phyloP scores from a whole-genome alignment of 2,329 filamentous ascomycete genomes.

The Ophiognomonia clavigignenti-juglandacearum region DNA sequence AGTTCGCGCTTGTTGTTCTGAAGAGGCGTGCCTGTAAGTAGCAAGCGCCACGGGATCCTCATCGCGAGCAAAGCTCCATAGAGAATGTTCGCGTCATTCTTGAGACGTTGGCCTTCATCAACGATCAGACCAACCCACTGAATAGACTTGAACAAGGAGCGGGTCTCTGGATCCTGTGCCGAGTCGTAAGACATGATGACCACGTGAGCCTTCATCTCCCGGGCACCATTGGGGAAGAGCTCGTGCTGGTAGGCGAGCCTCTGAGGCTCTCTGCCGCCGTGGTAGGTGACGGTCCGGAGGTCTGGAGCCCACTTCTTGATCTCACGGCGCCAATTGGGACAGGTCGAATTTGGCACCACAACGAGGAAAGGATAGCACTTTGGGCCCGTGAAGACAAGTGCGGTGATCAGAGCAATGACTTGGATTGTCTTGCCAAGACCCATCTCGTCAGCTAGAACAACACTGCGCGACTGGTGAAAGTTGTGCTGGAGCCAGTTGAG shows the following conservation, averaged over 20 bases:
- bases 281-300: conserved; percentile 86
- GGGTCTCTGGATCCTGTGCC: conserved; percentile 67
- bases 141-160: conserved; percentile 61
- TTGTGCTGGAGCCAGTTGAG: conserved; percentile 94
- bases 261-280: conserved; percentile 70
- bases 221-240: conserved; percentile 65
- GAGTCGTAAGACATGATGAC: conserved; percentile 95
- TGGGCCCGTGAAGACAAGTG: conserved; percentile 61
- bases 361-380: conserved; percentile 88
- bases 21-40: conserved; percentile 86
- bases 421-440: conserved; percentile 96
- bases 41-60: conserved; percentile 74
- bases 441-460: conserved; percentile 96
- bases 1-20: conserved; percentile 95
- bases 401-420: conserved; percentile 75
- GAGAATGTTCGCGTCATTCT: conserved; percentile 82
- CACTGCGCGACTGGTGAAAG: conserved; percentile 76
- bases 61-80: conserved; percentile 71
- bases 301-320: conserved; percentile 90
- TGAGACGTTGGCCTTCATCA: conserved; percentile 91
- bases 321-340: conserved; percentile 95
- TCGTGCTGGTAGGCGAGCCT: conserved; percentile 78
- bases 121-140: conserved; percentile 87
- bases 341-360: conserved; percentile 91
- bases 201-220: conserved; percentile 77